A percentile compares a stretch with the other conserved stretches of the same genome.
Conservation (phyloP, 2,329 filamentous ascomycete species). For the Colletotrichum sp. region DNA sequence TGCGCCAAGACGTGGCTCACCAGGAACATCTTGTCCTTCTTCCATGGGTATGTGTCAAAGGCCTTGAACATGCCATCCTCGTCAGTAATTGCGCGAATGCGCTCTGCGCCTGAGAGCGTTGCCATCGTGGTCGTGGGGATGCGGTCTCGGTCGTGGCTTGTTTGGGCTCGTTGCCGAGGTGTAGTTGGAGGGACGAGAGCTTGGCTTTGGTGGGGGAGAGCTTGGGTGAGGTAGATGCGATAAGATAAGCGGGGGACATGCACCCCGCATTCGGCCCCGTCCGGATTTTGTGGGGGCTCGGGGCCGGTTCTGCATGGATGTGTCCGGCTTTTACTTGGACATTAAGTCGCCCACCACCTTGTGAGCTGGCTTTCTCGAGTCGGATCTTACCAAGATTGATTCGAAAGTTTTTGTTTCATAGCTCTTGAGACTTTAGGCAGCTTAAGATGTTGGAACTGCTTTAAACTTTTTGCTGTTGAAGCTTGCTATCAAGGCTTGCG, state of each 20-base stretch:
- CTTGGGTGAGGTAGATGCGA: not conserved
- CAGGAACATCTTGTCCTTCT: constrained; percentile 71
- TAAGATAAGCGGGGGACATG: not conserved
- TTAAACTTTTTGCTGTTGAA: no score
- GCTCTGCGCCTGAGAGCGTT: constrained; percentile 34
- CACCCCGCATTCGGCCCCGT: not conserved
- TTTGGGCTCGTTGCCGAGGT: not conserved
- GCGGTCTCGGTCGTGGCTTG: not conserved
- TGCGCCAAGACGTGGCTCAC: constrained; percentile 37
- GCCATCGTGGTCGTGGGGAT: not conserved
- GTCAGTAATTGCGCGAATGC: constrained; percentile 43
- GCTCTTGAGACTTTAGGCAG: no score
- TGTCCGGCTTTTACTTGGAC: not conserved
- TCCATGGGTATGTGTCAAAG: constrained; percentile 72
- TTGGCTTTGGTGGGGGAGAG: not conserved
- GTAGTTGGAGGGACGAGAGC: not conserved
- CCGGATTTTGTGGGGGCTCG: not conserved
- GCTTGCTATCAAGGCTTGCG: no score
- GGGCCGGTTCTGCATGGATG: not conserved
- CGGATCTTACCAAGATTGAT: no score
- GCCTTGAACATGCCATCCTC: constrained; percentile 58
- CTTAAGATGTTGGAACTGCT: no score
- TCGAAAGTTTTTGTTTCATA: no score
- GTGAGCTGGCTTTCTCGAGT: not conserved
- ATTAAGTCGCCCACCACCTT: not conserved